These are phyloP conservation scores for Rhinocladiella mackenziei DNA, from an alignment of 2,329 filamentous ascomycete species.

Conservation along the genomic window DNA sequence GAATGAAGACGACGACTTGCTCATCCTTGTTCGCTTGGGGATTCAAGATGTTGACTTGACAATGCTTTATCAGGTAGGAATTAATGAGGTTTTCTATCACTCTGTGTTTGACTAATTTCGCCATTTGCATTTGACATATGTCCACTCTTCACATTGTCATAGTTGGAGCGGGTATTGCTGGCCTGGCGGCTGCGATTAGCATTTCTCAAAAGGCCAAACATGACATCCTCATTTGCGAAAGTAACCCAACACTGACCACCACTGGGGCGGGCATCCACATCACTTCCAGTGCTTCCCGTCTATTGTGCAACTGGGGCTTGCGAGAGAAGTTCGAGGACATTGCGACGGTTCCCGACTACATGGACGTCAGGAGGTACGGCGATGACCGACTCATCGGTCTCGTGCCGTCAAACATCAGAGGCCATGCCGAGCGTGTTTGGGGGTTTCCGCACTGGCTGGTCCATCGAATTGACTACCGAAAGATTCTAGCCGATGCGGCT, in stretches of 20 bases:
- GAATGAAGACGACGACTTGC: no score
- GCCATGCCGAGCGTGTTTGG: slow-evolving; percentile 24
- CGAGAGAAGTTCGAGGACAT: slow-evolving; percentile 25
- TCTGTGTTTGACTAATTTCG: no score
- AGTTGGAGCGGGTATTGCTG: slow-evolving; percentile 33
- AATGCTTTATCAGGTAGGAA: no score
- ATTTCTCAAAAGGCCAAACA: slow-evolving; percentile 27
- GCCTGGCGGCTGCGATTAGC: slow-evolving; percentile 32
- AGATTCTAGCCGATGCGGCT: slow-evolving; percentile 31
- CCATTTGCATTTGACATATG: no score
- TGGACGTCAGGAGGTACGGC: slow-evolving; percentile 38
- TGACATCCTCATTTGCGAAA: slow-evolving; percentile 31
- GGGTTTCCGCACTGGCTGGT: slow-evolving; percentile 31
- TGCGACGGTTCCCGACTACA: slow-evolving; percentile 32
- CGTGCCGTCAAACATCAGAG: slow-evolving; percentile 31
- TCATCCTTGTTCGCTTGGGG: no score
- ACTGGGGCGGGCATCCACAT: slow-evolving; percentile 29
- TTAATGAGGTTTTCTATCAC: no score
- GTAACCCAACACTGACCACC: slow-evolving; percentile 26
- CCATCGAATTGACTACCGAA: slow-evolving; percentile 36
- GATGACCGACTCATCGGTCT: slow-evolving; percentile 35
- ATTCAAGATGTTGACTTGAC: no score
- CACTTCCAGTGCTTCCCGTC: slow-evolving; percentile 24
- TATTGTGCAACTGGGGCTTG: slow-evolving; percentile 23
- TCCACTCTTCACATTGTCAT: no score